phyloP scores from a whole-genome alignment of 1,284 basidiomycete genomes.

The Lentinula novae-zelandiae region DNA sequence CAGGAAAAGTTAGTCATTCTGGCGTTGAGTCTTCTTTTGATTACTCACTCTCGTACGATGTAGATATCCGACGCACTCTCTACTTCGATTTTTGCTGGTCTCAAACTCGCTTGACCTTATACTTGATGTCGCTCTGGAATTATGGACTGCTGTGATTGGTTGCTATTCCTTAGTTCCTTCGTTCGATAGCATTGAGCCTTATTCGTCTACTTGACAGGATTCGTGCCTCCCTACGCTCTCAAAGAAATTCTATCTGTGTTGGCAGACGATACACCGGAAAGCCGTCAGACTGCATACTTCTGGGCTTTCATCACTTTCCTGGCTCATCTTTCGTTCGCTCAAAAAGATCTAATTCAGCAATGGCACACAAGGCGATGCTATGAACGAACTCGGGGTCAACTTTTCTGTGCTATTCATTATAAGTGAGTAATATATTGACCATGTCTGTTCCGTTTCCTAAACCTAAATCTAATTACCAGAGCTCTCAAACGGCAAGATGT shows the following conservation, averaged over 20 bases:
- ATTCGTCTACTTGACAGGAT: constrained; percentile 31
- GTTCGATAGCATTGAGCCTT: background rate
- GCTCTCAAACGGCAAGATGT: constrained; percentile 59
- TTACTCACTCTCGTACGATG: background rate
- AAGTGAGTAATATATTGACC: constrained; percentile 27
- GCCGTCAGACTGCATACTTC: constrained; percentile 57
- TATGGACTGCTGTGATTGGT: constrained; percentile 63
- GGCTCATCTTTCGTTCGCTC: constrained; percentile 65
- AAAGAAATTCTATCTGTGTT: constrained; percentile 53
- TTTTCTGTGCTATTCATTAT: constrained; percentile 71
- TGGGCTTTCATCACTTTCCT: constrained; percentile 68
- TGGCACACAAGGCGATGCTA: constrained; percentile 63
- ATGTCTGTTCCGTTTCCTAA: too few species aligned
- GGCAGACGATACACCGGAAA: constrained; percentile 40
- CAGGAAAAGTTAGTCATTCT: constrained; percentile 31
- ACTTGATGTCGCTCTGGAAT: constrained; percentile 50
- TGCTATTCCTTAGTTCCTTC: constrained; percentile 22
- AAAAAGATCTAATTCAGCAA: constrained; percentile 58
- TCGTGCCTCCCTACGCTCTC: constrained; percentile 59
- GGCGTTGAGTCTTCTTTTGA: background rate
- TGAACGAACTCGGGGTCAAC: constrained; percentile 63
- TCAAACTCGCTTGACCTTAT: constrained; percentile 76
- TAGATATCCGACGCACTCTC: constrained; percentile 50
- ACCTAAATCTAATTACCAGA: constrained; percentile 5
- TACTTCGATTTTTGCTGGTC: constrained; percentile 60